phyloP scores from a whole-genome alignment of 73 alveolate genomes.

The Paramecium tetraurelia region DNA sequence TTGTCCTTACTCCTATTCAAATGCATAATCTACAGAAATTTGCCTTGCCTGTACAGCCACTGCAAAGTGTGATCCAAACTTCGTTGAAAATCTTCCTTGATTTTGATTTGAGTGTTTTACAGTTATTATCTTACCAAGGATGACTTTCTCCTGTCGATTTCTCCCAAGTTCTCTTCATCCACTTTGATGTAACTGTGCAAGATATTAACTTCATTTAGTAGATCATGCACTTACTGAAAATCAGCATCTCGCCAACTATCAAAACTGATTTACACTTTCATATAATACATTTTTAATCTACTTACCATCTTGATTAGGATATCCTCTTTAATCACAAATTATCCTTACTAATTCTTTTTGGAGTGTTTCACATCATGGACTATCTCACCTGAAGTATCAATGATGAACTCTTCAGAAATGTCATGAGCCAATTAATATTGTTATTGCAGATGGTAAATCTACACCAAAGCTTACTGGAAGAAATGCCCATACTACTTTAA shows the following conservation, averaged over 20 bases:
- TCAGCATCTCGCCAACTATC: background rate
- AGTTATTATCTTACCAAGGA: background rate
- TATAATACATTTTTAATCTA: background rate
- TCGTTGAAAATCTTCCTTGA: background rate
- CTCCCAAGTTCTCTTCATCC: background rate
- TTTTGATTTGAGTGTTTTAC: background rate
- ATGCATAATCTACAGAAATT: background rate
- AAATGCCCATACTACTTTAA: background rate
- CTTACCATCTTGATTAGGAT: background rate
- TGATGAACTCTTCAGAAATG: background rate
- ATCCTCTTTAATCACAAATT: background rate
- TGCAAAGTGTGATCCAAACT: background rate
- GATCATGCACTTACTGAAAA: background rate
- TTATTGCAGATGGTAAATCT: background rate
- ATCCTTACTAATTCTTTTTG: background rate
- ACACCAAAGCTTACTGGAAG: background rate
- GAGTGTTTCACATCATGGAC: background rate
- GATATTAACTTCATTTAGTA: background rate
- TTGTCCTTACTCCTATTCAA: background rate
- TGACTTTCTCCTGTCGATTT: background rate
- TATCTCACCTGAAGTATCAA: background rate
- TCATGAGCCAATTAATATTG: background rate
- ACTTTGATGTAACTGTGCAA: background rate
- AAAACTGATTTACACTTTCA: background rate
- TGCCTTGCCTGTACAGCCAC: background rate